Conservation (phyloP, 805 yeast genomes). For the Debaryomyces maramus region DNA sequence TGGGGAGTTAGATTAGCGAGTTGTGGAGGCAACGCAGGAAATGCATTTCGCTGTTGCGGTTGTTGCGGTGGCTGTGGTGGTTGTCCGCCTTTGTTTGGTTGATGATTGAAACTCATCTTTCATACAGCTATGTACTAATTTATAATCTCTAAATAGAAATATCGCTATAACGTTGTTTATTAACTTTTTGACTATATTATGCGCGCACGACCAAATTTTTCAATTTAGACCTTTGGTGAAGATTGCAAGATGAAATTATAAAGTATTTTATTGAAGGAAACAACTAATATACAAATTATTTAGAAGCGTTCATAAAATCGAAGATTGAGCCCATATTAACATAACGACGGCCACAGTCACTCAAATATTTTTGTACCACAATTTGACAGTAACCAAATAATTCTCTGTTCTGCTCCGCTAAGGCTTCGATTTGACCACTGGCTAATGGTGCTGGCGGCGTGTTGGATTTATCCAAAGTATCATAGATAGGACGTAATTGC, state of each 20-base stretch:
- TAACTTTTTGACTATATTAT: no score
- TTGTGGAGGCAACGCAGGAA: conserved; percentile 26
- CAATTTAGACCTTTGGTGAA: no score
- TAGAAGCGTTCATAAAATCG: conserved; percentile 45
- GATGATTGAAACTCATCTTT: conserved; percentile 14
- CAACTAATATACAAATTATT: conserved; percentile 1
- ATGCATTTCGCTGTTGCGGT: conserved; percentile 8
- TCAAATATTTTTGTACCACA: conserved; percentile 70
- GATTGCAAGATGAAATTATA: no score
- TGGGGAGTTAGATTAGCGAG: conserved; percentile 39
- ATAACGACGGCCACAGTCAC: conserved; percentile 83
- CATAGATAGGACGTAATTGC: conserved; percentile 54
- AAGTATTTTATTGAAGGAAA: no score
- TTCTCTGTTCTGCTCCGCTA: conserved; percentile 76
- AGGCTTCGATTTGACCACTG: conserved; percentile 62
- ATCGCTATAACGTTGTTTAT: no score
- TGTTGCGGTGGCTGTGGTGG: conserved; percentile 8
- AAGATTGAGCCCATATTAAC: conserved; percentile 86
- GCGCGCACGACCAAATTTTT: conserved; percentile 5
- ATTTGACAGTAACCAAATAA: conserved; percentile 52
- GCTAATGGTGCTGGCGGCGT: conserved; percentile 34
- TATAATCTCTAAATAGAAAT: neutral
- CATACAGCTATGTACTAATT: neutral
- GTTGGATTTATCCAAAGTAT: conserved; percentile 21
- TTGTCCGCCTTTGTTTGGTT: conserved; percentile 8